A percentile compares a stretch with the other conserved stretches of the same genome.
Evolutionary conservation across 1,139 yeast species (phyloP).

Genomic region (Pichia sp.): DNA sequence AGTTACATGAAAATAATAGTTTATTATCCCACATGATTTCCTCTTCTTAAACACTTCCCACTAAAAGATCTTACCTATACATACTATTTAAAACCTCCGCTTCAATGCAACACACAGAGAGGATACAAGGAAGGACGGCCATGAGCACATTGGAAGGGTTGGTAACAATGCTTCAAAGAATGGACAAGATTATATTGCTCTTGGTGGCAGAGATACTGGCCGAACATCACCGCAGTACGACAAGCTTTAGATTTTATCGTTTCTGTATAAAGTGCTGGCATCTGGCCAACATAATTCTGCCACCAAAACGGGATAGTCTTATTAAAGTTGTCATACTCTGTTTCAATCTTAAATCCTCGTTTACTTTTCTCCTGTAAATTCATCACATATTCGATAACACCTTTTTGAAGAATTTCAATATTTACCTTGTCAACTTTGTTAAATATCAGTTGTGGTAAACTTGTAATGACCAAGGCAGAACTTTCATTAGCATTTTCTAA

Average conservation of each 20-base stretch:
- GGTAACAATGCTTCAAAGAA: no score
- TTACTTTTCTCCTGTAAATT: slow-evolving; percentile 6
- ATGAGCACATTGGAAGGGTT: slow-evolving; percentile 82
- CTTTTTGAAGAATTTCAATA: slow-evolving; percentile 28
- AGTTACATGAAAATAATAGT: no score
- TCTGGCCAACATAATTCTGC: slow-evolving; percentile 22
- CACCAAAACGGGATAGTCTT: slow-evolving; percentile 7
- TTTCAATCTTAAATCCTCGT: not conserved
- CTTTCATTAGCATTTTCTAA: slow-evolving; percentile 19
- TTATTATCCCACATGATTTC: no score
- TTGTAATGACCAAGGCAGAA: no score
- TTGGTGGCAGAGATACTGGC: slow-evolving; percentile 39
- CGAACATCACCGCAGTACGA: slow-evolving; percentile 68
- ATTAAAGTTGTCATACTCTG: not conserved
- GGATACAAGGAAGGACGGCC: slow-evolving; percentile 77
- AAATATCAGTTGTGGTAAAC: slow-evolving; percentile 38
- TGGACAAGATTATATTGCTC: no score
- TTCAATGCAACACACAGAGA: slow-evolving; percentile 26
- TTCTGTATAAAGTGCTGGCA: slow-evolving; percentile 48
- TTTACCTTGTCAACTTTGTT: slow-evolving; percentile 25
- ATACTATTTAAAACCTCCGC: no score
- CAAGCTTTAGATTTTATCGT: slow-evolving; percentile 62
- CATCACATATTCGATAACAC: slow-evolving; percentile 34
- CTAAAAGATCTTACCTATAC: not conserved
- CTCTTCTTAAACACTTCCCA: no score